Percentiles rank a stretch among this genome's conserved stretches.
These are phyloP conservation scores for Nelumbo lutea DNA, from an alignment of 164 flowering plant genomes.

Conservation along the genomic window DNA sequence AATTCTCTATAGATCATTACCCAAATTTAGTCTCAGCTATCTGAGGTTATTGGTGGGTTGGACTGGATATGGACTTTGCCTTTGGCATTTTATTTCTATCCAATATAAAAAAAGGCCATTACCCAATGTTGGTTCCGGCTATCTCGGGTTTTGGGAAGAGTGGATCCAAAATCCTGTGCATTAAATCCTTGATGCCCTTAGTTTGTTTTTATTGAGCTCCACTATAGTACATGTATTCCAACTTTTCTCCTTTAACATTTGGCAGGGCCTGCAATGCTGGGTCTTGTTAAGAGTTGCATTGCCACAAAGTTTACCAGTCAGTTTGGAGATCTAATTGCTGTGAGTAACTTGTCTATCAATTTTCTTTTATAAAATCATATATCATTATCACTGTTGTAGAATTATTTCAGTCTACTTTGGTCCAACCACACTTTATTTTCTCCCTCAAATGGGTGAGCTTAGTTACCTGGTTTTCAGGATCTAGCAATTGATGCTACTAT, in stretches of 20 bases:
- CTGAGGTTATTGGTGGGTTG: too few species aligned
- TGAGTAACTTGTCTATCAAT: constrained; percentile 26
- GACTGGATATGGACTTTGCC: too few species aligned
- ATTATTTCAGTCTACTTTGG: background rate
- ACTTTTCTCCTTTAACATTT: background rate
- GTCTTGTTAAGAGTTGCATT: constrained; percentile 80
- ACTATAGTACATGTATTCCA: background rate
- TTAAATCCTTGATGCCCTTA: too few species aligned
- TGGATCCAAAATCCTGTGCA: too few species aligned
- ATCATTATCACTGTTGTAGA: background rate
- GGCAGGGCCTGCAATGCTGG: constrained; percentile 70
- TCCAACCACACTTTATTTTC: too few species aligned
- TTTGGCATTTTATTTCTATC: too few species aligned
- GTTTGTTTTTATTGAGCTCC: background rate
- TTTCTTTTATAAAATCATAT: background rate
- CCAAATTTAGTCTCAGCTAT: too few species aligned
- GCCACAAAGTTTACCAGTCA: constrained; percentile 95
- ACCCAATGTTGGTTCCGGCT: too few species aligned
- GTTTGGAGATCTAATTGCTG: constrained; percentile 89
- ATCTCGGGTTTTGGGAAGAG: too few species aligned
- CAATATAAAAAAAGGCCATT: too few species aligned
- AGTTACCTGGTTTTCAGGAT: constrained; percentile 43
- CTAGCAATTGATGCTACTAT: constrained; percentile 89
- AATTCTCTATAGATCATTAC: too few species aligned
- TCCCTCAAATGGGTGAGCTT: background rate